Evolutionary conservation across 169 alveolate genomes (phyloP), one percentile per base, ranked within the genome.

Genomic region (Plasmodium chabaudi): DNA sequence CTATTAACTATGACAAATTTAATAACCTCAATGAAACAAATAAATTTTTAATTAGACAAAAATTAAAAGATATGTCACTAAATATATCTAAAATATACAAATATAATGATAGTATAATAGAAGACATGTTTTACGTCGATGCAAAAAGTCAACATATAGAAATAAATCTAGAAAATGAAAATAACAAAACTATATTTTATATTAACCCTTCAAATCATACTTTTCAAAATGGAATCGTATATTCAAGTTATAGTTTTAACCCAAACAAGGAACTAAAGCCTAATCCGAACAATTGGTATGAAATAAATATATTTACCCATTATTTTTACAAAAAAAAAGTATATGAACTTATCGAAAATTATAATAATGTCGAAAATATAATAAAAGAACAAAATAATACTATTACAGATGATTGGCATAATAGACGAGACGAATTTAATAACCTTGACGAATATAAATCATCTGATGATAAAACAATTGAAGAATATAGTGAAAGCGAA

Each of bases 261-360:
- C 21, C 57, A n/a, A 39, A 74, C 39, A 15, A 17, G 39, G 46
- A 5, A 60, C 42, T 9, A 25, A 74, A n/a, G 17, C 39, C 9
- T 13, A 65, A 7, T 6, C 25, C 44, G 46, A 1, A 13, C 19
- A 25, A n/a, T 3, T 82, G 64, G 73, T 59, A 82, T 60, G 82
- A 82, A 67, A 25, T 82, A 67, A 25, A 82, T 5, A 19, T 82
- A 67, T 56, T 65, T 67, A 86, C 91, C 15, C 51, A 47, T 69
- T 46, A 17, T 51, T 86, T 70, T 72, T 70, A 60, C 53, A 71
- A 57, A 46, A 17, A 68, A 59, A 68, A 57, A 86, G 34, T 86
- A 70, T 47, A 63, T 9, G 64, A 86, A 21, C 55, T 86, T 64
- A 57, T 86, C 57, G 25, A 61, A 44, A 59, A 86, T 70, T 34